phyloP scores from a whole-genome alignment of 345 rosid genomes.

The Ceriops decandra region DNA sequence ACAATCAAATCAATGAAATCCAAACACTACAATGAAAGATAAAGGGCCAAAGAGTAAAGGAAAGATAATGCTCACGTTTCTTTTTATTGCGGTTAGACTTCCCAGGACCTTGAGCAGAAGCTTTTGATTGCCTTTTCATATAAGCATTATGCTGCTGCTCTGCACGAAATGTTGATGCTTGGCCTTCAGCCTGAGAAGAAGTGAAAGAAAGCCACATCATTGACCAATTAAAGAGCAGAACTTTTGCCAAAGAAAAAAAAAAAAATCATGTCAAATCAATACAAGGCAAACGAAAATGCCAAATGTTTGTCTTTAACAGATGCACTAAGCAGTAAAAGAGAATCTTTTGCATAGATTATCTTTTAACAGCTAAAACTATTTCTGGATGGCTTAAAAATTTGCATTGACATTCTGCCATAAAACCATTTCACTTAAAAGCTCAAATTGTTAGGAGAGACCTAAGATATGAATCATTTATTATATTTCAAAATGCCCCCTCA shows the following conservation, averaged over 20 bases:
- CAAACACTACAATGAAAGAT: not conserved
- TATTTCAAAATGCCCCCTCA: too few relatives aligned
- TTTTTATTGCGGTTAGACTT: constrained; percentile 34
- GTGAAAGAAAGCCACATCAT: constrained; percentile 5
- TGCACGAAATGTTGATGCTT: constrained; percentile 31
- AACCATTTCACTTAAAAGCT: not conserved
- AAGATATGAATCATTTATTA: too few relatives aligned
- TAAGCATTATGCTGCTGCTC: constrained; percentile 15
- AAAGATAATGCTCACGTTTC: constrained; percentile 37
- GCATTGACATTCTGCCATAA: not conserved
- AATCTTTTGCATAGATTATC: not conserved
- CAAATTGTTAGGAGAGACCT: too few relatives aligned
- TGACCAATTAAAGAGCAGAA: not conserved
- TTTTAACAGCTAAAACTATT: not conserved
- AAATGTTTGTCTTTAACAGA: too few relatives aligned
- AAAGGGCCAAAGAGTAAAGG: constrained; percentile 1
- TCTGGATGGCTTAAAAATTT: not conserved
- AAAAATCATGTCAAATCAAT: not conserved
- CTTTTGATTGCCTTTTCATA: constrained; percentile 24
- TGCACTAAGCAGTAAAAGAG: too few relatives aligned
- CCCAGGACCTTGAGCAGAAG: constrained; percentile 28
- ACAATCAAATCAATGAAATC: not conserved
- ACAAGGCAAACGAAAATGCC: too few relatives aligned
- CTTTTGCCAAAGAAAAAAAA: not conserved
- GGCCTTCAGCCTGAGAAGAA: constrained; percentile 37